Evolutionary conservation across 2,329 filamentous ascomycete species (phyloP).

Genomic region (Phialophora tarda): DNA sequence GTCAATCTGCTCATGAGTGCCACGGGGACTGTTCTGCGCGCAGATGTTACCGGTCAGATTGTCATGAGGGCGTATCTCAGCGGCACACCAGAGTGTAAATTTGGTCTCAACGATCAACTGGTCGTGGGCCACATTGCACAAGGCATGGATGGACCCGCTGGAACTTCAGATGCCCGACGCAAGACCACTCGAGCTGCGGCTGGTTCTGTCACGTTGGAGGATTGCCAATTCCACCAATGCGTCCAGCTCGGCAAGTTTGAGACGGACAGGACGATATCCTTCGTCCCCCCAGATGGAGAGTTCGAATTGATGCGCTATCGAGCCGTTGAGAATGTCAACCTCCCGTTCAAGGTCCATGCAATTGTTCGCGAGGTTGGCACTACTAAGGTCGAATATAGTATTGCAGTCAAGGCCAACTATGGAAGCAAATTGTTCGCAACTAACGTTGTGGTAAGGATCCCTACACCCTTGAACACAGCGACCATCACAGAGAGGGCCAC

Average conservation of each 20-base stretch:
- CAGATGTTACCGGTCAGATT: constrained; percentile 96
- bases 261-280: constrained; percentile 93
- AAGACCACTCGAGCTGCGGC: constrained; percentile 96
- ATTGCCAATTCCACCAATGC: constrained; percentile 99
- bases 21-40: constrained; percentile 88
- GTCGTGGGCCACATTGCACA: constrained; percentile 80
- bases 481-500: constrained; percentile 90
- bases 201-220: constrained; percentile 92
- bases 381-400: constrained; percentile 97
- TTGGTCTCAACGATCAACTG: constrained; percentile 93
- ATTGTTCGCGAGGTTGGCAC: constrained; percentile 98
- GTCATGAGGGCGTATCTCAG: constrained; percentile 98
- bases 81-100: constrained; percentile 98
- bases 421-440: constrained; percentile 95
- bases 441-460: constrained; percentile 92
- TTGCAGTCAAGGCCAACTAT: constrained; percentile 96
- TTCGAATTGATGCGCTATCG: constrained; percentile 99
- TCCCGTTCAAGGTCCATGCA: constrained; percentile 97
- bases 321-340: constrained; percentile 96
- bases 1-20: constrained; percentile 99
- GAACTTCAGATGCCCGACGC: constrained; percentile 69
- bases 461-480: constrained; percentile 94
- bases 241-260: constrained; percentile 98
- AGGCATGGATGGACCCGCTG: constrained; percentile 74
- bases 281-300: constrained; percentile 94